A percentile compares a stretch with the other conserved stretches of the same genome.
Conservation (phyloP, 495 filamentous ascomycete genomes). For the Daldinia loculata region DNA sequence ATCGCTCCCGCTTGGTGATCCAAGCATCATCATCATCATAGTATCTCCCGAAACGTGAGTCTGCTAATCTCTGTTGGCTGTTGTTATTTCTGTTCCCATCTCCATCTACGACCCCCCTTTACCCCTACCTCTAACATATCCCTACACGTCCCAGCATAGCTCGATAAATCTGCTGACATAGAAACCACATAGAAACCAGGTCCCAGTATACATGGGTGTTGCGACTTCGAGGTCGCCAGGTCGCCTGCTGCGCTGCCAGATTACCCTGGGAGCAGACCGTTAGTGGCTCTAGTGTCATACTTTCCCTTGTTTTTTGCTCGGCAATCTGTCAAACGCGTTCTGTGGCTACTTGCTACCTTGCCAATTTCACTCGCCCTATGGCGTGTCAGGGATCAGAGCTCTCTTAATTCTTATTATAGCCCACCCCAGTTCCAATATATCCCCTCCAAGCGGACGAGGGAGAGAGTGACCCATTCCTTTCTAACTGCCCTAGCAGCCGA, state of each 20-base stretch:
- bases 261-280: constrained; percentile 30
- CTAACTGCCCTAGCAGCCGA: constrained; percentile 44
- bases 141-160: constrained; percentile 22
- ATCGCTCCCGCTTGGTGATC: constrained; percentile 38
- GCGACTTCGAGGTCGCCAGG: constrained; percentile 11
- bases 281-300: constrained; percentile 41
- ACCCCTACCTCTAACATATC: constrained; percentile 16
- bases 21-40: constrained; percentile 40
- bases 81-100: constrained; percentile 7
- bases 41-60: constrained; percentile 40
- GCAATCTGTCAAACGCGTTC: constrained; percentile 46
- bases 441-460: constrained; percentile 50
- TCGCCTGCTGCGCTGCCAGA: constrained; percentile 31
- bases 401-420: constrained; percentile 56
- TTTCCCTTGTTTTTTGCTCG: constrained; percentile 44
- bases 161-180: constrained; percentile 32
- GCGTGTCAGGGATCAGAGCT: constrained; percentile 53
- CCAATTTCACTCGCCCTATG: constrained; percentile 52
- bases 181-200: constrained; percentile 15
- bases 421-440: constrained; percentile 53
- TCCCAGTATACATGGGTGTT: constrained; percentile 24
- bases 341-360: constrained; percentile 47
- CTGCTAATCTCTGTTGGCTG: constrained; percentile 28
- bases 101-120: constrained; percentile 26
- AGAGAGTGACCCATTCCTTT: constrained; percentile 45